A percentile compares a stretch with the other conserved stretches of the same genome.
Conservation (phyloP, 192 early-diverging fungal genomes). For the Cetraspora pellucida region DNA sequence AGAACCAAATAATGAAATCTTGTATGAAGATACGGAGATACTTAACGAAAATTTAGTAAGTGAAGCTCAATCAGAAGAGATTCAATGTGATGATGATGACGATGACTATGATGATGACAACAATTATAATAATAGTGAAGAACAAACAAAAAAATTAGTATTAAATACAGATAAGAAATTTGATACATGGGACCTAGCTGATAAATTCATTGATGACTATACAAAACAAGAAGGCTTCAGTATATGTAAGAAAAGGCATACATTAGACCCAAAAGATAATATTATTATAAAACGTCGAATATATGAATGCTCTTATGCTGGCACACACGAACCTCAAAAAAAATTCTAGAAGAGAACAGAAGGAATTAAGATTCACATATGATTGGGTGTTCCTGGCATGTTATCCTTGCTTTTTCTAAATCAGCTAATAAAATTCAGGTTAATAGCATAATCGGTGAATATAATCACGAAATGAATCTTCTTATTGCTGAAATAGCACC, state of each 20-base stretch:
- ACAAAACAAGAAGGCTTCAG: background rate
- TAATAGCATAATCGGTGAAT: too few relatives aligned
- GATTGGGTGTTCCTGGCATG: background rate
- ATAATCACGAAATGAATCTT: too few relatives aligned
- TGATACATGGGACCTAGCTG: background rate
- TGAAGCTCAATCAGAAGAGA: too few relatives aligned
- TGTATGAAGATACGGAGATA: too few relatives aligned
- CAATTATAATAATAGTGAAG: constrained; percentile 26
- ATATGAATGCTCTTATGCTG: background rate
- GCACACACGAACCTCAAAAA: background rate
- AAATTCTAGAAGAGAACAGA: background rate
- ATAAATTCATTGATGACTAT: background rate
- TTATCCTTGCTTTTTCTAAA: background rate
- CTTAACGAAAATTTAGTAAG: too few relatives aligned
- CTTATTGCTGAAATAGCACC: too few relatives aligned
- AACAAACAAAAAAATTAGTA: background rate
- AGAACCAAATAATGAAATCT: too few relatives aligned
- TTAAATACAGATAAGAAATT: background rate
- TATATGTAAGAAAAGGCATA: background rate
- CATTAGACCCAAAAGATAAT: background rate
- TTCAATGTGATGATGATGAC: too few relatives aligned
- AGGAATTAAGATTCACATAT: background rate
- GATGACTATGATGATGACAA: too few relatives aligned
- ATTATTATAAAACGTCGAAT: background rate
- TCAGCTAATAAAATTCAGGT: too few relatives aligned